These are phyloP conservation scores for Pyrus hybrid DNA, from an alignment of 331 rosid species.

Conservation along the genomic window DNA sequence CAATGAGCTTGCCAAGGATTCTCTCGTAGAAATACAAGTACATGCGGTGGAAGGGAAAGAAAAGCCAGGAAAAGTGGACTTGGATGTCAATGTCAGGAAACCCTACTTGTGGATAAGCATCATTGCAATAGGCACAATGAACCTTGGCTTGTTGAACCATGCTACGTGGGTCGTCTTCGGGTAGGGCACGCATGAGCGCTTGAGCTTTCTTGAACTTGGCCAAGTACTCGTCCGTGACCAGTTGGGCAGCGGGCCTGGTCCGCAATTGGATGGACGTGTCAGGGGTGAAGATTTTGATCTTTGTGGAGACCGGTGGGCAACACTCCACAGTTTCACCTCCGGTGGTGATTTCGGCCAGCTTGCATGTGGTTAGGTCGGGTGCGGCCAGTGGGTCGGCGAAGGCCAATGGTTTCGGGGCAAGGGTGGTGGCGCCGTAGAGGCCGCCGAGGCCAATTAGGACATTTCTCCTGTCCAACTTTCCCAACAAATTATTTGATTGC, in stretches of 20 bases:
- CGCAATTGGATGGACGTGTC: constrained; percentile 13
- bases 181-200: constrained; percentile 46
- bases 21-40: constrained; percentile 63
- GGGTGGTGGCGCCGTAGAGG: constrained; percentile 37
- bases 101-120: constrained; percentile 45
- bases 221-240: constrained; percentile 27
- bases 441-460: constrained; percentile 59
- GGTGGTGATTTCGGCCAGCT: constrained; percentile 33
- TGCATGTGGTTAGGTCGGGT: constrained; percentile 39
- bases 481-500: neutral
- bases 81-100: constrained; percentile 46
- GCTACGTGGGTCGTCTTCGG: constrained; percentile 49
- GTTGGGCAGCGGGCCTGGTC: constrained; percentile 58
- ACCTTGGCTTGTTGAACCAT: constrained; percentile 49
- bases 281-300: constrained; percentile 35
- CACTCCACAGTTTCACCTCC: constrained; percentile 27
- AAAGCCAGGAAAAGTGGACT: constrained; percentile 67
- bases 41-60: constrained; percentile 68
- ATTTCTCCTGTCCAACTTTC: constrained; percentile 38
- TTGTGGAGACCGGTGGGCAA: constrained; percentile 48
- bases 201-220: constrained; percentile 46
- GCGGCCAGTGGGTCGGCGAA: constrained; percentile 40
- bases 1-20: constrained; percentile 51
- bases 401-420: constrained; percentile 27
- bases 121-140: constrained; percentile 75